These are phyloP conservation scores for Fusarium subtropicale DNA, from an alignment of 2,329 filamentous ascomycete genomes.

Conservation along the genomic window DNA sequence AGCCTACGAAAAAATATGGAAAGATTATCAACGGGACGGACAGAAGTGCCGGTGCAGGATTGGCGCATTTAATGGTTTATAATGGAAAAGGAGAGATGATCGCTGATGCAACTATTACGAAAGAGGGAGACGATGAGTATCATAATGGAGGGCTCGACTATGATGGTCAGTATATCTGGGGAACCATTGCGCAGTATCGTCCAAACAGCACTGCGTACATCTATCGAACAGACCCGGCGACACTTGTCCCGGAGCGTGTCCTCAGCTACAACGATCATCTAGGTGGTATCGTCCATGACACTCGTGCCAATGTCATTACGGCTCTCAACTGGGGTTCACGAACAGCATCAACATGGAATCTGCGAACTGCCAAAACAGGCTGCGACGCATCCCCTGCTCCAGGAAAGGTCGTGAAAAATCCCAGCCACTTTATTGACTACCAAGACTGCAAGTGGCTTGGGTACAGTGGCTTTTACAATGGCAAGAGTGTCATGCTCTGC, in stretches of 20 bases:
- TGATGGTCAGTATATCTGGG: slow-evolving; percentile 61
- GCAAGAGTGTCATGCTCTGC: slow-evolving; percentile 60
- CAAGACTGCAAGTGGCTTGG: slow-evolving; percentile 65
- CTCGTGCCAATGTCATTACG: slow-evolving; percentile 49
- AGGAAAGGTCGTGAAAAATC: slow-evolving; percentile 49
- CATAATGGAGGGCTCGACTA: slow-evolving; percentile 63
- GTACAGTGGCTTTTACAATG: slow-evolving; percentile 51
- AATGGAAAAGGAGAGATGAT: slow-evolving; percentile 56
- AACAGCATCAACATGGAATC: slow-evolving; percentile 54
- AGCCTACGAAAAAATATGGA: slow-evolving; percentile 54
- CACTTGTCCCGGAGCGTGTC: slow-evolving; percentile 51
- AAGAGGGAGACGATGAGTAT: slow-evolving; percentile 54
- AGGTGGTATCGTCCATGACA: slow-evolving; percentile 60
- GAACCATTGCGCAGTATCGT: slow-evolving; percentile 59
- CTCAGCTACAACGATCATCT: slow-evolving; percentile 57
- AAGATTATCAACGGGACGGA: slow-evolving; percentile 65
- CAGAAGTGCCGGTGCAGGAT: slow-evolving; percentile 57
- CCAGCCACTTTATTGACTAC: slow-evolving; percentile 60
- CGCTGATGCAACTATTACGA: slow-evolving; percentile 58
- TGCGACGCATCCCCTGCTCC: slow-evolving; percentile 38
- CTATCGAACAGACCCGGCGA: slow-evolving; percentile 54
- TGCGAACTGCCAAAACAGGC: slow-evolving; percentile 33
- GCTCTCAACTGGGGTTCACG: slow-evolving; percentile 61
- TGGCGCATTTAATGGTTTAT: slow-evolving; percentile 60
- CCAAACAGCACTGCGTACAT: slow-evolving; percentile 60